Conservation (phyloP, 768 basidiomycete genomes). For the Boletus barrowsii region DNA sequence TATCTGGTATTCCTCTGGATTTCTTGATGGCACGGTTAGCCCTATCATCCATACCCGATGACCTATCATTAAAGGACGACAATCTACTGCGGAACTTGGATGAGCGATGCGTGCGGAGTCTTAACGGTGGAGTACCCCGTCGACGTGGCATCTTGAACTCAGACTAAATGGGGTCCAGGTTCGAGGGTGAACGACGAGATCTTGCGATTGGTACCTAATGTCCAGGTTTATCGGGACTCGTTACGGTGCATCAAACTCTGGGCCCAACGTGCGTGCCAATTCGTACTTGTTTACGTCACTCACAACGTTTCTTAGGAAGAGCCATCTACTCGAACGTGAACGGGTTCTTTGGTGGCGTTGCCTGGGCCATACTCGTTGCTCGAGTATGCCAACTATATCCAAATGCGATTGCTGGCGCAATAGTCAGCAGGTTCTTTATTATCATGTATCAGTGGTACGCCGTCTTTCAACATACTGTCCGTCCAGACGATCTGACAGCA, state of each 20-base stretch:
- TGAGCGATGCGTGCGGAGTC: constrained; percentile 91
- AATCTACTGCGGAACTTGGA: constrained; percentile 89
- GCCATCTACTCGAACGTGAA: constrained; percentile 98
- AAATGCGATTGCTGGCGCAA: constrained; percentile 88
- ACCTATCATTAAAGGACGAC: constrained; percentile 86
- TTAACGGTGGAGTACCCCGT: constrained; percentile 59
- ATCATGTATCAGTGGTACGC: constrained; percentile 97
- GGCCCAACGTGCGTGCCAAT: constrained; percentile 78
- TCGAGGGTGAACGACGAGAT: constrained; percentile 97
- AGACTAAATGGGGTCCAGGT: constrained; percentile 45
- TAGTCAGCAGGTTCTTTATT: constrained; percentile 97
- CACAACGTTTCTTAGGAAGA: constrained; percentile 52
- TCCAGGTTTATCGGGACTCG: constrained; percentile 90
- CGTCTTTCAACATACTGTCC: not conserved
- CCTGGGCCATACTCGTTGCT: constrained; percentile 99
- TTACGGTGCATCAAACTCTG: constrained; percentile 95
- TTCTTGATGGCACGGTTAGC: constrained; percentile 90
- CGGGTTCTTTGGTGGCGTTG: constrained; percentile 96
- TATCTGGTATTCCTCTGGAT: constrained; percentile 90
- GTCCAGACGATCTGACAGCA: constrained; percentile 6
- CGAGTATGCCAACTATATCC: constrained; percentile 99
- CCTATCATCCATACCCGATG: constrained; percentile 85
- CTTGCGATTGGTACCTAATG: constrained; percentile 89
- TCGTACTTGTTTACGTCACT: constrained; percentile 1
- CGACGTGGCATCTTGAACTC: not conserved